Evolutionary conservation across 2,329 filamentous ascomycete genomes (phyloP).

Genomic region (Ilyonectria destructans): DNA sequence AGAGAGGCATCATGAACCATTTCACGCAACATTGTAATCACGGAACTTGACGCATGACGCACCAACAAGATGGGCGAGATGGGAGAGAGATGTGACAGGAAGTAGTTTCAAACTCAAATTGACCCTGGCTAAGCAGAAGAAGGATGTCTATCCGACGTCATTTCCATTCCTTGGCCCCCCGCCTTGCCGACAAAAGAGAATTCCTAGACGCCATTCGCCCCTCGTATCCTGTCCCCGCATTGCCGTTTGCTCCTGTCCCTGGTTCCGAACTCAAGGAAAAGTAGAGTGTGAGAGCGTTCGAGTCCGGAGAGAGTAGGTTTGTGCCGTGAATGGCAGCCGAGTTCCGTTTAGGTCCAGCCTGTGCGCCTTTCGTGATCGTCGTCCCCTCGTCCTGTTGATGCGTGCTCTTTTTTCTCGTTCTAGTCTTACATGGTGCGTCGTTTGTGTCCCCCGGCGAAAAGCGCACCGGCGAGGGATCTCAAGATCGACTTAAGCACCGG

Average conservation of each 20-base stretch:
- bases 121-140: conserved; percentile 1
- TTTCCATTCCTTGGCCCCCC: background rate
- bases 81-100: background rate
- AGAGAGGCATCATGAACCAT: too few species aligned
- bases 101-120: background rate
- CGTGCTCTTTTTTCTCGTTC: background rate
- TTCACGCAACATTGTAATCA: background rate
- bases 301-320: background rate
- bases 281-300: background rate
- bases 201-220: conserved; percentile 12
- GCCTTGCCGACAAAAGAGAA: background rate
- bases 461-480: background rate
- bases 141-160: background rate
- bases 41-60: background rate
- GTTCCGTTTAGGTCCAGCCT: conserved; percentile 14
- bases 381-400: conserved; percentile 13
- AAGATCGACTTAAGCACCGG: conserved; percentile 20
- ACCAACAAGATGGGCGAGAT: background rate
- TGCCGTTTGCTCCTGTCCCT: background rate
- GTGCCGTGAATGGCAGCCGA: conserved; percentile 4
- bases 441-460: background rate
- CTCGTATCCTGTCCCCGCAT: background rate
- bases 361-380: background rate
- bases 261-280: conserved; percentile 8
- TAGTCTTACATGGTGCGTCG: background rate